A percentile compares a stretch with the other conserved stretches of the same genome.
Evolutionary conservation across 345 rosid species (phyloP).

Genomic region (Rhodamnia argentea): DNA sequence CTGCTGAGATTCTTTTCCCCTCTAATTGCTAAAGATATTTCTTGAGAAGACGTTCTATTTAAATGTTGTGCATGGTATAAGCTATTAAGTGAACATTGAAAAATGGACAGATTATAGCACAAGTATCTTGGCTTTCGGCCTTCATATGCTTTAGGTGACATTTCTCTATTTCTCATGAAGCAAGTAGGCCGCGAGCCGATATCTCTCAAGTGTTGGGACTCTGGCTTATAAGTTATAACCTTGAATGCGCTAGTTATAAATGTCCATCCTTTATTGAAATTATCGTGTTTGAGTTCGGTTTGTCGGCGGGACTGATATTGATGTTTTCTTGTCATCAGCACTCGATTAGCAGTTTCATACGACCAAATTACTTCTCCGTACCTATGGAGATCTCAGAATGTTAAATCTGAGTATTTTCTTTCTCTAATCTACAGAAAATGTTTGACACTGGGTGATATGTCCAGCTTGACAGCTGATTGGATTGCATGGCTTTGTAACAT

Average conservation of each 20-base stretch:
- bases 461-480: background rate
- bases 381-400: background rate
- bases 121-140: background rate
- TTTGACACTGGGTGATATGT: background rate
- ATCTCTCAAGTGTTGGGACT: background rate
- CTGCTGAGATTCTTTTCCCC: constrained; percentile 6
- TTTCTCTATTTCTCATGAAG: background rate
- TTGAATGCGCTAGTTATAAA: background rate
- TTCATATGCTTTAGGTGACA: background rate
- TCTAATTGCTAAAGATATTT: background rate
- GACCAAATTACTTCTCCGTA: background rate
- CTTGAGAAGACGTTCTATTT: background rate
- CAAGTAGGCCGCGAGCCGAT: background rate
- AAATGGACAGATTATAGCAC: background rate
- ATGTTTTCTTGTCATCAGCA: background rate
- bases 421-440: background rate
- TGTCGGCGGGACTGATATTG: background rate
- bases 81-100: background rate
- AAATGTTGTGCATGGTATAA: background rate
- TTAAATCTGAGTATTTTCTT: background rate
- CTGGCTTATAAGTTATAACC: background rate
- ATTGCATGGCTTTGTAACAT: background rate
- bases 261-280: background rate
- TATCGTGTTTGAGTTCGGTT: background rate
- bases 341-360: background rate